Percentiles rank a stretch among this genome's conserved stretches.
Evolutionary conservation across 306 rosid species (phyloP).

Genomic region (Casuarina glauca): DNA sequence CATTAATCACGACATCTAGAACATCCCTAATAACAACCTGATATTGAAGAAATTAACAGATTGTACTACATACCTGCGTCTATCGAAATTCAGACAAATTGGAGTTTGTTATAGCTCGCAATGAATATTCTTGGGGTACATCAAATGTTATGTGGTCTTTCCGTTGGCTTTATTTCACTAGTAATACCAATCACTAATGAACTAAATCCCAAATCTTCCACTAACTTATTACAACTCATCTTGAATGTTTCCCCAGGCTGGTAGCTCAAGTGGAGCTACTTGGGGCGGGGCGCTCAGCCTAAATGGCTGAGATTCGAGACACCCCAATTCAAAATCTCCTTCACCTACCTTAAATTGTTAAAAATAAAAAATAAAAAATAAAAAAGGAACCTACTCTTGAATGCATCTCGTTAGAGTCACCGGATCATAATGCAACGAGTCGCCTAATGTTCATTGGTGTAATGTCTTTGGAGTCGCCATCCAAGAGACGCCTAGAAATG

Average conservation of each 20-base stretch:
- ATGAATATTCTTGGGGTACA: background rate
- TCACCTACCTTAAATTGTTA: too few species aligned
- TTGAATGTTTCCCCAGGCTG: too few species aligned
- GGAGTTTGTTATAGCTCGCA: too few species aligned
- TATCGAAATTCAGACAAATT: too few species aligned
- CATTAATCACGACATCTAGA: background rate
- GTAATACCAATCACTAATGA: too few species aligned
- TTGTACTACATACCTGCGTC: background rate
- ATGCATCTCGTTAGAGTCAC: background rate
- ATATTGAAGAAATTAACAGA: background rate
- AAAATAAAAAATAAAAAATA: too few species aligned
- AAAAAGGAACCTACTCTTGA: background rate
- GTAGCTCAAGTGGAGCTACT: too few species aligned
- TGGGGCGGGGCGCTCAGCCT: too few species aligned
- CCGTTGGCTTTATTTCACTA: too few species aligned
- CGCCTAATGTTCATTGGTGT: constrained; percentile 55
- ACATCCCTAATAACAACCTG: background rate
- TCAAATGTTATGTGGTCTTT: too few species aligned
- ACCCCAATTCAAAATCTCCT: too few species aligned
- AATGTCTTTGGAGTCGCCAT: constrained; percentile 44
- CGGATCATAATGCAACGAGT: constrained; percentile 39
- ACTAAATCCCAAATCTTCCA: background rate
- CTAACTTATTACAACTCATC: background rate
- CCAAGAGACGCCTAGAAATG: constrained; percentile 46
- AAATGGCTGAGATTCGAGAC: too few species aligned